Evolutionary conservation across 2,329 filamentous ascomycete species (phyloP).

Genomic region (Cercospora berteroae): DNA sequence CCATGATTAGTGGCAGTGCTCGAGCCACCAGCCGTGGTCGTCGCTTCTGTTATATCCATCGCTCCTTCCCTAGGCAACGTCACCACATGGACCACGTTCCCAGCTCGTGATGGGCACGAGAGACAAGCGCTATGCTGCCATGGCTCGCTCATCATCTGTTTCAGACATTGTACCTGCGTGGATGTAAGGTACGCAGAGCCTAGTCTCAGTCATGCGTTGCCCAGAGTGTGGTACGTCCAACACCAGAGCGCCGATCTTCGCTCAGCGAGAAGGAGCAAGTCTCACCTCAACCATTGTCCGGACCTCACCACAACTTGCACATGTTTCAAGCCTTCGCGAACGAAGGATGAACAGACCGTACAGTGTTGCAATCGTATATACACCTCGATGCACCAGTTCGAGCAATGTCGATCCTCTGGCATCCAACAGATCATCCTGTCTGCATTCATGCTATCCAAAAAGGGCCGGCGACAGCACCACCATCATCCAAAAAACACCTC

Average conservation of each 20-base stretch:
- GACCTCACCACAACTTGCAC: neutral
- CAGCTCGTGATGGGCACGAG: neutral
- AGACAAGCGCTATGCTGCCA: neutral
- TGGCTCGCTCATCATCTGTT: slow-evolving; percentile 1
- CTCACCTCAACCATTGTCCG: neutral
- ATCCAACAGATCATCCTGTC: neutral
- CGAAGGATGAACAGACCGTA: neutral
- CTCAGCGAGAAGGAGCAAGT: neutral
- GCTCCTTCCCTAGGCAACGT: neutral
- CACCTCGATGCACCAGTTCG: neutral
- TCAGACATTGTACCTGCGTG: neutral
- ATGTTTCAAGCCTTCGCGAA: neutral
- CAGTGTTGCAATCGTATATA: neutral
- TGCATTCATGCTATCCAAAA: neutral
- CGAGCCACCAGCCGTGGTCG: neutral
- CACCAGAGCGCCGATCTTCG: neutral
- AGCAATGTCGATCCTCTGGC: neutral
- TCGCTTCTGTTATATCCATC: neutral
- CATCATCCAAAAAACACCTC: neutral
- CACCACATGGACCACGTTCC: neutral
- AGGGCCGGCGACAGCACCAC: neutral
- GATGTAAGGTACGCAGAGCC: neutral
- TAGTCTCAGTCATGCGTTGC: neutral
- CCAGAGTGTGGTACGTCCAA: neutral
- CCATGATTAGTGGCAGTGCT: neutral